Evolutionary conservation across 495 filamentous ascomycete species (phyloP).

Genomic region (Aspergillus sclerotiicarbonarius): DNA sequence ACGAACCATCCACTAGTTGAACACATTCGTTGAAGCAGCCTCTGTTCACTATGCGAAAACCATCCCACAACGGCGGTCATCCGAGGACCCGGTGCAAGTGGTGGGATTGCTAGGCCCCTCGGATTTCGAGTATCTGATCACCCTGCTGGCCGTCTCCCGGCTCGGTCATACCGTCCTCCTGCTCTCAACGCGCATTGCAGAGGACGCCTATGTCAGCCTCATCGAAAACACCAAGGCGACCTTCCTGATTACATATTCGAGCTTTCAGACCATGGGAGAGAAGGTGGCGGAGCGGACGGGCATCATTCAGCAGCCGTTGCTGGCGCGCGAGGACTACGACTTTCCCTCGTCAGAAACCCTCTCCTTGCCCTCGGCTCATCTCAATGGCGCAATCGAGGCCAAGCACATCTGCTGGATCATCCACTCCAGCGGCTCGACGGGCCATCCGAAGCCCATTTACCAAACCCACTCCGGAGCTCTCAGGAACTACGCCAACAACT

Average conservation of each 20-base stretch:
- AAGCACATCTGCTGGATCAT: slow-evolving; percentile 37
- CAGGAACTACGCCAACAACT: slow-evolving; percentile 41
- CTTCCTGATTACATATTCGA: slow-evolving; percentile 20
- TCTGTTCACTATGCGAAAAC: slow-evolving; percentile 21
- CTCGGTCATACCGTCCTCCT: slow-evolving; percentile 48
- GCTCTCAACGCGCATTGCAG: slow-evolving; percentile 44
- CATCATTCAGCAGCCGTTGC: slow-evolving; percentile 12
- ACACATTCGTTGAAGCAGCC: slow-evolving; percentile 32
- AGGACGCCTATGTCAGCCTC: slow-evolving; percentile 43
- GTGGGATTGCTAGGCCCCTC: slow-evolving; percentile 43
- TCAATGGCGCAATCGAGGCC: slow-evolving; percentile 23
- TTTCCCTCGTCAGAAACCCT: neutral
- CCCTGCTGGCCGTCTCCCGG: slow-evolving; percentile 41
- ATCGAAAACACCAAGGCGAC: slow-evolving; percentile 24
- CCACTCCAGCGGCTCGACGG: slow-evolving; percentile 45
- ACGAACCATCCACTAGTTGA: slow-evolving; percentile 14
- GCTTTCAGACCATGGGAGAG: slow-evolving; percentile 15
- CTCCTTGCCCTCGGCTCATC: slow-evolving; percentile 10
- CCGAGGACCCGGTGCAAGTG: slow-evolving; percentile 35
- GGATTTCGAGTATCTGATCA: slow-evolving; percentile 43
- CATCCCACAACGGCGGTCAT: slow-evolving; percentile 23
- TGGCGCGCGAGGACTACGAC: slow-evolving; percentile 10
- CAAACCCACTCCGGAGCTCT: slow-evolving; percentile 41
- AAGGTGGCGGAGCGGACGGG: slow-evolving; percentile 17
- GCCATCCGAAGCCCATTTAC: slow-evolving; percentile 39